Base-by-base conservation (phyloP, 2,329 filamentous ascomycete species). In the Fusarium luffae region DNA sequence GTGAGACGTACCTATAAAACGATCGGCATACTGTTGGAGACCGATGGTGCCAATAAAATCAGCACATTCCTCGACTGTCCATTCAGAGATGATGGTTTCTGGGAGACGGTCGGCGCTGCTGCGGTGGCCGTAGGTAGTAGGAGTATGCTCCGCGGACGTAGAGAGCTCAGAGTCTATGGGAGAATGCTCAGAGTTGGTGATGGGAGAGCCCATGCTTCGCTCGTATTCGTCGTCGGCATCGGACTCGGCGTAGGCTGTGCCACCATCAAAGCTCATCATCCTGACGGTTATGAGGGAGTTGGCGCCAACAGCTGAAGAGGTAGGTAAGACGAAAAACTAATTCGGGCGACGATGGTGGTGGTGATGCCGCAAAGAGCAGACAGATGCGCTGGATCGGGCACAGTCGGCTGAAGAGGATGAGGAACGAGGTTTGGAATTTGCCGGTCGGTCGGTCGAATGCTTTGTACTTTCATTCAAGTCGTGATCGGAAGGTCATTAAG, bases 181-280 rank as follows among this genome's bases (percentile, higher is more conserved):
- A 43, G 89, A 92, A 66, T 85, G 83, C 77, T 93, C 90, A 73
- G 88, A 91, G 77, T 92, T 90, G 68, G 89, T 85, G 71, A 88
- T 87, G 63, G 90, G 91, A 8, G 90, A 92, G 78, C 87, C 85
- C 72, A 90, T 85, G 79, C 89, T 90, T 77, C 90, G 86, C 85
- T 94, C 92, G 79, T 93, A 93, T 83, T 94, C 92, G 81, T 94
- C 92, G 81, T 93, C 92, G 74, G 91, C 91, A 77, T 93, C 92
- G 71, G 89, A 93, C 81, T 93, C 92, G 79, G 92, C 89, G 80
- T 93, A 94, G 66, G 89, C 88, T 71, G 89, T 90, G 76, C 88
- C 88, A 69, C 85, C 85, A 75, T 88, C 87, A 81, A 90, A 90
- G 78, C 85, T 87, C 87, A 88, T 88, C 76, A 78, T 79, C 60